Evolutionary conservation across 345 rosid species (phyloP), one percentile per base, ranked within the genome.

Genomic region (Erucastrum elatum): DNA sequence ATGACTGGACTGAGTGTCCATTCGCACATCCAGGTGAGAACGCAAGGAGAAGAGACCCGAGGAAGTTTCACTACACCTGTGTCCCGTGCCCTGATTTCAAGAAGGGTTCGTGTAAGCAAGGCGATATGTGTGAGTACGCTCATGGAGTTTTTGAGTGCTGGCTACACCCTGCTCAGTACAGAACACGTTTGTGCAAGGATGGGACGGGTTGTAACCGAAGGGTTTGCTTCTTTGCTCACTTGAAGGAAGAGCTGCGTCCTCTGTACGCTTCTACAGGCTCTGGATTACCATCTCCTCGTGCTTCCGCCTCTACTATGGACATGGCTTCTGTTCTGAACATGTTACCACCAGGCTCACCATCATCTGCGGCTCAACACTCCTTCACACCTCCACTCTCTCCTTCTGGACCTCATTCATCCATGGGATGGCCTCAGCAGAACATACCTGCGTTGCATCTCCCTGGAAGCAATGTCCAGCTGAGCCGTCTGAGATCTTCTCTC

Each of bases 171-270:
- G 98, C 97, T 55, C 98, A 94, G 44, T 94, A 94, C 75, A 88
- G 97, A 69, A 94, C 98, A 37, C 80, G 98, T 7, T 81, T 94
- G 56, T 94, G 98, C 81, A 94, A 94, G 76, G 98, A 94, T 63
- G 95, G 97, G 27, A 87, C 87, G 1, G 81, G 84, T 71, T 94
- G 98, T 84, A 90, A 88, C 5, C 86, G 98, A 72, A 85, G 97
- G 74, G 98, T 94, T 53, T 94, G 98, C 81, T 94, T 94, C 85
- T 94, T 94, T 79, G 98, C 97, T 33, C 98, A 94, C 72, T 84
- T 85, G 1, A 79, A 84, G 21, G 97, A 94, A 79, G 98, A 94
- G 75, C 84, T 94, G 68, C 88, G 97, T 63, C 97, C 97, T 2
- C 60, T 94, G 70, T 94, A 86, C 76, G 87, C 94, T 51, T 92